phyloP scores from a whole-genome alignment of 495 filamentous ascomycete genomes.

The Penicillium roqueforti region DNA sequence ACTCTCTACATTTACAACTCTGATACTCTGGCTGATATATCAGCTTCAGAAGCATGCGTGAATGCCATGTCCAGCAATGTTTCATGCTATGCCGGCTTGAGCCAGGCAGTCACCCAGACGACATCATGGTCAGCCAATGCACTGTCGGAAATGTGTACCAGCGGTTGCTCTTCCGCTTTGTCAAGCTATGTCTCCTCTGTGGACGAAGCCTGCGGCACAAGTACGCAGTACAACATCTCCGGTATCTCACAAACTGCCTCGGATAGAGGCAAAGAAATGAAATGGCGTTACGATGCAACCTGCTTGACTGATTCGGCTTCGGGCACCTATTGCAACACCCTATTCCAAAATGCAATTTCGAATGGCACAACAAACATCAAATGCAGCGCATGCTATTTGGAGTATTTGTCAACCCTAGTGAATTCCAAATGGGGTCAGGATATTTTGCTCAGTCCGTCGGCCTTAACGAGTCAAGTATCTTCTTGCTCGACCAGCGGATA shows the following conservation, averaged over 20 bases:
- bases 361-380: not conserved
- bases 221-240: too few relatives aligned
- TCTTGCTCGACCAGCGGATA: conserved; percentile 1
- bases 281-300: conserved; percentile 3
- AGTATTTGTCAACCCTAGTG: conserved; percentile 1
- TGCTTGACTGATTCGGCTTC: conserved; percentile 2
- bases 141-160: too few relatives aligned
- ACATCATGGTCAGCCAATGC: too few relatives aligned
- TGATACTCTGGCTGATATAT: too few relatives aligned
- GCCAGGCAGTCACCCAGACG: too few relatives aligned
- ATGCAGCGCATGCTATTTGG: conserved; percentile 5
- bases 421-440: conserved; percentile 7
- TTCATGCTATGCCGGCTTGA: too few relatives aligned
- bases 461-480: conserved; percentile 1
- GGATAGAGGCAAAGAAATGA: not conserved
- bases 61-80: too few relatives aligned
- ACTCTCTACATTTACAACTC: too few relatives aligned
- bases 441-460: not conserved
- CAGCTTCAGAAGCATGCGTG: too few relatives aligned
- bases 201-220: too few relatives aligned
- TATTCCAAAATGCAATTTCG: conserved; percentile 1
- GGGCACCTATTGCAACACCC: conserved; percentile 3
- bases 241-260: not conserved
- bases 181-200: too few relatives aligned
- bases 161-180: too few relatives aligned